Evolutionary conservation across 257 asterid genomes (phyloP).

Genomic region (Penstemon davidsonii): DNA sequence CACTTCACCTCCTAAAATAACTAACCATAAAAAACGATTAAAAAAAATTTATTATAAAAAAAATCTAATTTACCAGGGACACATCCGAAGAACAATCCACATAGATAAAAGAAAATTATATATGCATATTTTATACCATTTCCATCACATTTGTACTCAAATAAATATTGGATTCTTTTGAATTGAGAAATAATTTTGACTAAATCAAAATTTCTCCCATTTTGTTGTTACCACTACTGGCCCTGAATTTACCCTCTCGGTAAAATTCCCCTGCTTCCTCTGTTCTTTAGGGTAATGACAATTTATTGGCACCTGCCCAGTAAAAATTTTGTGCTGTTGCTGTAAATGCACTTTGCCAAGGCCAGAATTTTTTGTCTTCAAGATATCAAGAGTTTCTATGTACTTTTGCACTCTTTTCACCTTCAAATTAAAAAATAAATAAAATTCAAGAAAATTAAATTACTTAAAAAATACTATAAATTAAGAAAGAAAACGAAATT

Average conservation of each 20-base stretch:
- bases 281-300: conserved; percentile 37
- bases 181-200: conserved; percentile 5
- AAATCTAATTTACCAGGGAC: neutral
- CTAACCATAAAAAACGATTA: conserved; percentile 15
- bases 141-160: conserved; percentile 10
- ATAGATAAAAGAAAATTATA: conserved; percentile 18
- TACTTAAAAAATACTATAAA: neutral
- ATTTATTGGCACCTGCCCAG: conserved; percentile 32
- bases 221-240: conserved; percentile 64
- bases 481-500: neutral
- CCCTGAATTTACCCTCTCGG: conserved; percentile 35
- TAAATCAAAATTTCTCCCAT: conserved; percentile 76
- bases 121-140: conserved; percentile 17
- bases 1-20: conserved; percentile 14
- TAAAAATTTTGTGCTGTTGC: conserved; percentile 33
- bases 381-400: conserved; percentile 74
- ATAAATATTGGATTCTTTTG: conserved; percentile 23
- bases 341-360: conserved; percentile 36
- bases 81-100: conserved; percentile 25
- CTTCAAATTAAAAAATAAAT: conserved; percentile 35
- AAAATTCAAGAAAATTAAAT: neutral
- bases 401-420: conserved; percentile 89
- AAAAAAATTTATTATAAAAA: conserved; percentile 18
- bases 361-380: conserved; percentile 59
- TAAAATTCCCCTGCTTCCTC: conserved; percentile 40